A percentile compares a stretch with the other conserved stretches of the same genome.
phyloP scores from a whole-genome alignment of 345 rosid genomes.

The Capsella bursapastoris region DNA sequence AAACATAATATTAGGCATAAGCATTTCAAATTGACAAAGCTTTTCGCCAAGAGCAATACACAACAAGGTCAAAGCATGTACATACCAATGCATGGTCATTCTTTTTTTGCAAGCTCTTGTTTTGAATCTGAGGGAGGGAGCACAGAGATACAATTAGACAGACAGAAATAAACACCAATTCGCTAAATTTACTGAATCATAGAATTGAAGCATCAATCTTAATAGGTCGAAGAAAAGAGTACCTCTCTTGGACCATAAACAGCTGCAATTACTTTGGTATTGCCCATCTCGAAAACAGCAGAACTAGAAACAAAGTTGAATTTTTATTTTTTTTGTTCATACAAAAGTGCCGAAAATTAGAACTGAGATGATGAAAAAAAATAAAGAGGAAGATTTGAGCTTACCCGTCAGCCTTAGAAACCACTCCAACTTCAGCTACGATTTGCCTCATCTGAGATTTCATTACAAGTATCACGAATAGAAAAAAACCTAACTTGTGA shows the following conservation, averaged over 20 bases:
- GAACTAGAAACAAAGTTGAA: slow-evolving; percentile 52
- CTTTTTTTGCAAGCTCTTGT: slow-evolving; percentile 69
- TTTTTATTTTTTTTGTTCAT: not conserved
- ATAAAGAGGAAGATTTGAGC: not conserved
- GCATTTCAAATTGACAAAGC: not conserved
- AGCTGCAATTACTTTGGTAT: slow-evolving; percentile 94
- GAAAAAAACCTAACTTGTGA: not conserved
- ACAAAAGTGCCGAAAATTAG: not conserved
- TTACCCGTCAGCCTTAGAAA: slow-evolving; percentile 88
- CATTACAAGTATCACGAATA: slow-evolving; percentile 7
- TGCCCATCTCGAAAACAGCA: slow-evolving; percentile 94
- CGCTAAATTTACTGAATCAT: not conserved
- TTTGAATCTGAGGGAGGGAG: slow-evolving; percentile 63
- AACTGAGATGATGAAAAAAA: not conserved
- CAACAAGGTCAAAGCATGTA: slow-evolving; percentile 14
- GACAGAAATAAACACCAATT: not conserved
- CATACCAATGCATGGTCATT: slow-evolving; percentile 74
- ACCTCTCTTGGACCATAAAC: slow-evolving; percentile 99
- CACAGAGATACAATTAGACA: not conserved
- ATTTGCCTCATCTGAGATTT: slow-evolving; percentile 81
- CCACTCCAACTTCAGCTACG: slow-evolving; percentile 80
- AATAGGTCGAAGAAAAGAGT: not conserved
- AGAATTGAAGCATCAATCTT: slow-evolving; percentile 19
- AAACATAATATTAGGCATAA: not conserved
- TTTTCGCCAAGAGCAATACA: not conserved